Evolutionary conservation across 2,329 filamentous ascomycete genomes (phyloP), one percentile per base, ranked within the genome.

Genomic region (Cladosporium sp.): DNA sequence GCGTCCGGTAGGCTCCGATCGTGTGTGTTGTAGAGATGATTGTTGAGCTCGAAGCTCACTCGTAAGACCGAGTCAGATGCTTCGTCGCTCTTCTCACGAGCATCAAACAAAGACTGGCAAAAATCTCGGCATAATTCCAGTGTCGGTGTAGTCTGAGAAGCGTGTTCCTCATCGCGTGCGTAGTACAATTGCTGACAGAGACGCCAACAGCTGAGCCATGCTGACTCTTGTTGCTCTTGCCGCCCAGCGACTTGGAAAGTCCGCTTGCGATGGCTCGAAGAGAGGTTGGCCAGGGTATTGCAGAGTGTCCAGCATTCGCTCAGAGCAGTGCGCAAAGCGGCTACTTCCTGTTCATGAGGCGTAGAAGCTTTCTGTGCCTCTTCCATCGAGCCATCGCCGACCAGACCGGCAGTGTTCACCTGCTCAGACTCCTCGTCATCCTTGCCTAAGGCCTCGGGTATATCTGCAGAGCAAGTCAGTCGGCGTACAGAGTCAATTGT

Each of bases 31-130:
- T 94, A 97, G 1, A 98, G 84, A 77, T 98, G 93, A 72, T 96
- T 97, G 79, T 96, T 97, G 28, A 97, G 83, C 79, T 97, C 94
- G 75, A 97, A 97, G 79, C 92, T 97, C 70, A 97, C 93, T 57
- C 94, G 85, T 56, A 98, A 80, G 16, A 97, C 89, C 0, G 93
- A 96, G 77, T 98, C 94, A 0, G 90, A 86, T 1, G 87, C 81
- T 72, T 95, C 92, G 68, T 96, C 90, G 61, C 89, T 88, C 69
- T 88, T 88, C 67, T 90, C 85, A 46, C 93, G 86, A 21, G 94
- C 89, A 74, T 97, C 93, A 73, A 97, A 98, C 12, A 97, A 81
- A 0, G 92, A 87, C 78, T 97, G 93, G 72, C 93, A 97, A 74
- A 98, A 97, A 69, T 96, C 92, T 26, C 93, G 89, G 76, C 93